Percentiles rank a stretch among this genome's conserved stretches.
Conservation (phyloP, 495 filamentous ascomycete species). For the Cercophora samala region DNA sequence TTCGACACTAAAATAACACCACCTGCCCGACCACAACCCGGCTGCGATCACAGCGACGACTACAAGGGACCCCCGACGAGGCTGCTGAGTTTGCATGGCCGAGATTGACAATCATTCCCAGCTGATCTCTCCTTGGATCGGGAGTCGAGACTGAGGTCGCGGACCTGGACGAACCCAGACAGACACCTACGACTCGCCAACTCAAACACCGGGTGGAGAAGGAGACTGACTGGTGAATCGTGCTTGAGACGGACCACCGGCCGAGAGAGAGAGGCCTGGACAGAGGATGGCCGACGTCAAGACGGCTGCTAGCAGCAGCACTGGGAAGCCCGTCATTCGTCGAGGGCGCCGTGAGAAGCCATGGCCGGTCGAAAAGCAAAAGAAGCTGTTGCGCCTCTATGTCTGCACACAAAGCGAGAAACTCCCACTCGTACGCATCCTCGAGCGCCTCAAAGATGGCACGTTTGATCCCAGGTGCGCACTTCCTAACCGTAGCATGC, state of each 20-base stretch:
- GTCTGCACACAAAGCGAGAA: slow-evolving; percentile 38
- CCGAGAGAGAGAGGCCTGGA: slow-evolving; percentile 2
- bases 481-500: not conserved
- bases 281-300: not conserved
- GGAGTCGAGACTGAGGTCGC: not conserved
- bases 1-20: not conserved
- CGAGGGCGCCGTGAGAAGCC: slow-evolving; percentile 36
- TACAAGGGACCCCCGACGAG: not conserved
- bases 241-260: not conserved
- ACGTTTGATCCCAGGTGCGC: slow-evolving; percentile 35
- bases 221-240: not conserved
- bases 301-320: slow-evolving; percentile 11
- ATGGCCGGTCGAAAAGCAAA: slow-evolving; percentile 35
- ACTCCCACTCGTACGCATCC: slow-evolving; percentile 33
- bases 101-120: not conserved
- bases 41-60: slow-evolving; percentile 3
- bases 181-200: not conserved
- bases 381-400: slow-evolving; percentile 34
- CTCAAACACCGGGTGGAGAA: slow-evolving; percentile 1
- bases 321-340: slow-evolving; percentile 16
- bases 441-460: slow-evolving; percentile 34
- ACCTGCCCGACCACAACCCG: not conserved
- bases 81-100: not conserved
- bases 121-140: not conserved
- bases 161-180: too few relatives aligned